Conservation (phyloP, 2,329 filamentous ascomycete genomes). For the Elsinoe perseae region DNA sequence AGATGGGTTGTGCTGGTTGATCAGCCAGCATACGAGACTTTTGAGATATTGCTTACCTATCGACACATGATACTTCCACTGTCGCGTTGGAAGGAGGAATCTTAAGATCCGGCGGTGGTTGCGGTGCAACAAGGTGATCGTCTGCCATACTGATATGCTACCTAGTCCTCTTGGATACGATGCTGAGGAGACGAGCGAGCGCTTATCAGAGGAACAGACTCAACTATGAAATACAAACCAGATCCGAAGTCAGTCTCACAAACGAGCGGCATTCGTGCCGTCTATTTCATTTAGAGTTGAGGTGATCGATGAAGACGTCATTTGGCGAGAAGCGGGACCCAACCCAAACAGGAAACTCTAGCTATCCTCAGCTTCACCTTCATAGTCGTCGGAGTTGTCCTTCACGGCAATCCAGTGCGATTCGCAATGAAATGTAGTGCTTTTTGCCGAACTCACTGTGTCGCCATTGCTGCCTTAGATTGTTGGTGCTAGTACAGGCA, state of each 20-base stretch:
- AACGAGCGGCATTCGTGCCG: too few species aligned
- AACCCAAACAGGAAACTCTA: not conserved
- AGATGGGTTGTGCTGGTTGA: conserved; percentile 28
- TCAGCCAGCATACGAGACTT: not conserved
- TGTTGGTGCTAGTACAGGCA: too few species aligned
- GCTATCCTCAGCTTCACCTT: not conserved
- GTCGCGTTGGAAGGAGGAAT: conserved; percentile 27
- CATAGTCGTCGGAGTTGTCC: not conserved
- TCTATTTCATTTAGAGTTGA: conserved; percentile 8
- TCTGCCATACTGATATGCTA: not conserved
- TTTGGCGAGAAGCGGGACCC: not conserved
- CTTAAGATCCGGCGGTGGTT: conserved; percentile 28
- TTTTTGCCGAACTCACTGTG: too few species aligned
- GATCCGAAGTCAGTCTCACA: not conserved
- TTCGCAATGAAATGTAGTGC: too few species aligned
- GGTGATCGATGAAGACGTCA: not conserved
- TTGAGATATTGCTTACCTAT: conserved; percentile 24
- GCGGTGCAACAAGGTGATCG: conserved; percentile 17
- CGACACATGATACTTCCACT: conserved; percentile 32
- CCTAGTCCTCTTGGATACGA: not conserved
- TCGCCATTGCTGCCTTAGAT: too few species aligned
- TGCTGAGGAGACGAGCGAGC: not conserved
- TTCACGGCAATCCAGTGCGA: too few species aligned
- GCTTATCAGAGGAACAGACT: not conserved
- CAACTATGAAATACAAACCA: not conserved